Conservation (phyloP, 345 rosid genomes). For the Arabidopsis suecica region DNA sequence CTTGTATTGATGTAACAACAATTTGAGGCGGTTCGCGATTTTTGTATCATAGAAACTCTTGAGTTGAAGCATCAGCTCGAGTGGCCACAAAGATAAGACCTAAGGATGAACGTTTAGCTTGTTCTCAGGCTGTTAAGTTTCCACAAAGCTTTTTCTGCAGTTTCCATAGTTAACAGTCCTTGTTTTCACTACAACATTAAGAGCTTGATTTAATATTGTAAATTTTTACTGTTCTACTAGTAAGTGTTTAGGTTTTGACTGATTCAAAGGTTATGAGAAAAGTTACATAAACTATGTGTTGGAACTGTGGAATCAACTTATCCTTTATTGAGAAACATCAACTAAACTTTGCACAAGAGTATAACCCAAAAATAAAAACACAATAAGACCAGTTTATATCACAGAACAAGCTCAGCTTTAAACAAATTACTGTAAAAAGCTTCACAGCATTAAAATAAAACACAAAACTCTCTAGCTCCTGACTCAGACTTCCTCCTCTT, state of each 20-base stretch:
- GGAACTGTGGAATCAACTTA: conserved; percentile 14
- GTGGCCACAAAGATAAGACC: conserved; percentile 25
- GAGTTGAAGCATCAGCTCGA: conserved; percentile 31
- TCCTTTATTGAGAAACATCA: conserved; percentile 26
- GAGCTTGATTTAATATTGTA: conserved; percentile 17
- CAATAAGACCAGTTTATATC: conserved; percentile 21
- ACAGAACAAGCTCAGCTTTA: conserved; percentile 43
- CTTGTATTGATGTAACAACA: conserved; percentile 18
- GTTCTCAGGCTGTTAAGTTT: conserved; percentile 28
- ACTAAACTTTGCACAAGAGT: conserved; percentile 35
- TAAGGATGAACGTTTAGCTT: conserved; percentile 25
- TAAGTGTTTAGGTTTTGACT: neutral
- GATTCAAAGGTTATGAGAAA: neutral
- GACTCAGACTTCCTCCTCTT: conserved; percentile 41
- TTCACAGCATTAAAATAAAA: conserved; percentile 31
- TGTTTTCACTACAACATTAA: conserved; percentile 21
- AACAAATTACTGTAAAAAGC: conserved; percentile 35
- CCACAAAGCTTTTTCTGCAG: conserved; percentile 5
- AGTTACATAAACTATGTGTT: conserved; percentile 1
- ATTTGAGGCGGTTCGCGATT: conserved; percentile 20
- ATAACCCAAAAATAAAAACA: conserved; percentile 4
- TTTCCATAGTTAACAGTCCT: conserved; percentile 19
- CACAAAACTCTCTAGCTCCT: conserved; percentile 11
- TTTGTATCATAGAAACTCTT: conserved; percentile 31
- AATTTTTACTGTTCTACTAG: neutral